A percentile compares a stretch with the other conserved stretches of the same genome.
phyloP scores from a whole-genome alignment of 805 yeast species.

The Kodamaea nitidulidarum region DNA sequence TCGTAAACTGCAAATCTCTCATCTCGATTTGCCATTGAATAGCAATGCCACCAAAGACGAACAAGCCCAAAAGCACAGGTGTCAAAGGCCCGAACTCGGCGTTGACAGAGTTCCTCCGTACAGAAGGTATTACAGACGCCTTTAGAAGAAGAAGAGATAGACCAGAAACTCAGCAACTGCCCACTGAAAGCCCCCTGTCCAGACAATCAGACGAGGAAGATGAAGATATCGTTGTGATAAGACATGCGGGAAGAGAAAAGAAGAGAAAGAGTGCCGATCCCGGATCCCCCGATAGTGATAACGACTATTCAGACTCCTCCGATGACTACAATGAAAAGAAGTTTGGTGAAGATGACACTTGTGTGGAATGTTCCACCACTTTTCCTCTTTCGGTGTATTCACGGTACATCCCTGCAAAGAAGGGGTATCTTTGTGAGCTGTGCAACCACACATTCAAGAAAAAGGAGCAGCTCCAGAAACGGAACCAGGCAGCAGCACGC shows the following conservation, averaged over 20 bases:
- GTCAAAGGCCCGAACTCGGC: constrained; percentile 77
- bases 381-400: constrained; percentile 69
- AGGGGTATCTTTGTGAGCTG: constrained; percentile 65
- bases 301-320: constrained; percentile 32
- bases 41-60: constrained; percentile 1
- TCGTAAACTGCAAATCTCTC: neutral
- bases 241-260: constrained; percentile 10
- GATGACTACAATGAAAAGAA: constrained; percentile 10
- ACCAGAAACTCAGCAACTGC: constrained; percentile 6
- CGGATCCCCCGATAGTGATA: constrained; percentile 29
- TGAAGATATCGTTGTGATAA: constrained; percentile 4
- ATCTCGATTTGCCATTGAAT: neutral
- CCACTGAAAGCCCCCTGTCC: constrained; percentile 18
- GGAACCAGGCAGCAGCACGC: constrained; percentile 59
- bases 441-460: constrained; percentile 45
- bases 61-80: constrained; percentile 11
- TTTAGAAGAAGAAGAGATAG: constrained; percentile 45
- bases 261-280: constrained; percentile 13
- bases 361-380: constrained; percentile 58
- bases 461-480: constrained; percentile 43
- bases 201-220: constrained; percentile 19
- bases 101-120: constrained; percentile 78
- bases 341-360: constrained; percentile 53
- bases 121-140: constrained; percentile 84
- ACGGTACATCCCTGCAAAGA: constrained; percentile 42